phyloP scores from a whole-genome alignment of 768 basidiomycete genomes.

The Boletus coccyginus region DNA sequence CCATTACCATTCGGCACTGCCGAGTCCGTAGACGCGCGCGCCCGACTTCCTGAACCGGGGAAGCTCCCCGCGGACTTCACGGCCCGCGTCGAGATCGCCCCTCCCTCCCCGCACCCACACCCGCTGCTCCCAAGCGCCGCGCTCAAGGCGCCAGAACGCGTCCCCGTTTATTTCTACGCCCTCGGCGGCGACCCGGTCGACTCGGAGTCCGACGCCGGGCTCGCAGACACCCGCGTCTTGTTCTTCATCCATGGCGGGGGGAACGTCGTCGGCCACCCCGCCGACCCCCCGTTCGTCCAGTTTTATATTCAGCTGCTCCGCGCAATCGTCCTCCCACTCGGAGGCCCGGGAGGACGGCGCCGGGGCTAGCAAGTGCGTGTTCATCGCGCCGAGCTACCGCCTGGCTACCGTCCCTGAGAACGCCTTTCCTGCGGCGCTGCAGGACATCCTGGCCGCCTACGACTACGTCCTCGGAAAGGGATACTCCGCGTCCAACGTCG shows the following conservation, averaged over 20 bases:
- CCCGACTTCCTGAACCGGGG: background rate
- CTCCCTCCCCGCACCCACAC: constrained; percentile 5
- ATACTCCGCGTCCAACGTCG: constrained; percentile 19
- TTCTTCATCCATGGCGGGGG: constrained; percentile 27
- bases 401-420: constrained; percentile 25
- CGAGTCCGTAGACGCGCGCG: constrained; percentile 14
- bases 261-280: constrained; percentile 18
- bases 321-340: background rate
- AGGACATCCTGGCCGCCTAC: constrained; percentile 25
- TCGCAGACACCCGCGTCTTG: constrained; percentile 11
- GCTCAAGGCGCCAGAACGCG: constrained; percentile 15
- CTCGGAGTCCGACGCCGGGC: background rate
- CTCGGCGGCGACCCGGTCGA: background rate
- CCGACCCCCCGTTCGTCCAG: background rate
- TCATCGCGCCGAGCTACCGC: constrained; percentile 24
- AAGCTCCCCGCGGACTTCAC: constrained; percentile 11
- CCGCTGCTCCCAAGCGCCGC: background rate
- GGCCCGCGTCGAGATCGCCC: constrained; percentile 15
- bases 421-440: constrained; percentile 20
- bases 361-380: background rate
- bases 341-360: background rate
- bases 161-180: constrained; percentile 21
- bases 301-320: constrained; percentile 13
- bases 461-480: constrained; percentile 25
- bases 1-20: background rate